These are phyloP conservation scores for Xylaria cubensis DNA, from an alignment of 495 filamentous ascomycete genomes.

Conservation along the genomic window DNA sequence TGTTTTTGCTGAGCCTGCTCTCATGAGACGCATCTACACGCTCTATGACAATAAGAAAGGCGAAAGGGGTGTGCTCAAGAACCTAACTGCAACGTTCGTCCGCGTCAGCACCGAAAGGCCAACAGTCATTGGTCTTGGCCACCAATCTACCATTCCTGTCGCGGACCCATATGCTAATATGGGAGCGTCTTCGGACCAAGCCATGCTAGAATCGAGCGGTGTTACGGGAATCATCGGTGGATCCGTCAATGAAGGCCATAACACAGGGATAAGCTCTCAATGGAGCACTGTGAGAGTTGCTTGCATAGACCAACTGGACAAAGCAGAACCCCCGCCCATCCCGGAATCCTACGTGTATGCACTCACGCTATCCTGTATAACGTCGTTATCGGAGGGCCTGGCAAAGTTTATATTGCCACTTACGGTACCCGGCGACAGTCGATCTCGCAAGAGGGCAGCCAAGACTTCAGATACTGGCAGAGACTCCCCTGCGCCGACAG, in stretches of 20 bases:
- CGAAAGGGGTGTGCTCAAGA: conserved; percentile 77
- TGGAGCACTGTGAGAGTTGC: conserved; percentile 90
- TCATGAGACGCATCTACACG: conserved; percentile 81
- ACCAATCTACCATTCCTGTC: conserved; percentile 80
- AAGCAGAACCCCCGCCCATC: conserved; percentile 78
- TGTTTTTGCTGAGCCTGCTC: conserved; percentile 77
- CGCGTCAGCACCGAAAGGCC: conserved; percentile 91
- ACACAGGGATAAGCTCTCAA: conserved; percentile 80
- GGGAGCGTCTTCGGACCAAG: conserved; percentile 70
- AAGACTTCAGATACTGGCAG: conserved; percentile 50
- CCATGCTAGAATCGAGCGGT: conserved; percentile 84
- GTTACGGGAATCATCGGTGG: conserved; percentile 86
- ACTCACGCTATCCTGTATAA: conserved; percentile 86
- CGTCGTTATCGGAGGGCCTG: conserved; percentile 84
- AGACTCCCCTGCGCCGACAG: conserved; percentile 48
- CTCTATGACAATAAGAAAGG: conserved; percentile 77
- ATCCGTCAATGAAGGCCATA: conserved; percentile 69
- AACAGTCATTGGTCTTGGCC: conserved; percentile 80
- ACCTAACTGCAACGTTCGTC: conserved; percentile 83
- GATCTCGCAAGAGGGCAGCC: conserved; percentile 55
- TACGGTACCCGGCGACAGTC: conserved; percentile 71
- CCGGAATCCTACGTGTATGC: conserved; percentile 95
- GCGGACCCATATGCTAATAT: conserved; percentile 48
- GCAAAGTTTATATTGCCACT: conserved; percentile 92
- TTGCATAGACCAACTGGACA: conserved; percentile 94